phyloP scores from a whole-genome alignment of 495 filamentous ascomycete species.

The Xylaria cubensis region DNA sequence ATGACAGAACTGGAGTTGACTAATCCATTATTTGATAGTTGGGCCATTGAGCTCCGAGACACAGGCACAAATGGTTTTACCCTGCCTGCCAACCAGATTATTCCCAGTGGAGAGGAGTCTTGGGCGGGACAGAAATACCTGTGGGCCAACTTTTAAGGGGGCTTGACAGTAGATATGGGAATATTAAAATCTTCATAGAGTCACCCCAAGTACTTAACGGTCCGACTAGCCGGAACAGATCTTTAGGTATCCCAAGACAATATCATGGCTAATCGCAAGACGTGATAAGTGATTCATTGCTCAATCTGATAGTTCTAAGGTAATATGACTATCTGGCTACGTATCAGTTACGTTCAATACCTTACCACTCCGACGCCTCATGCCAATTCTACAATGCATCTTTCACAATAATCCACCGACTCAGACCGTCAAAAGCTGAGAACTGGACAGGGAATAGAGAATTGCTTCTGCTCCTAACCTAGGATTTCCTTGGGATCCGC shows the following conservation, averaged over 20 bases:
- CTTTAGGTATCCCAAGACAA: neutral
- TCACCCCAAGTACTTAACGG: neutral
- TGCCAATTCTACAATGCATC: neutral
- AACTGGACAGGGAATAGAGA: neutral
- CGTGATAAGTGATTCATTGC: neutral
- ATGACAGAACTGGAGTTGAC: neutral
- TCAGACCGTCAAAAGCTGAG: neutral
- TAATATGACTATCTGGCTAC: neutral
- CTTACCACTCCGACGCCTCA: neutral
- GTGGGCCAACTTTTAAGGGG: conserved; percentile 51
- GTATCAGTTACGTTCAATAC: neutral
- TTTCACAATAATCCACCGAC: neutral
- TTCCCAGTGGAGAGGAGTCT: conserved; percentile 56
- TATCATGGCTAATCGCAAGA: neutral
- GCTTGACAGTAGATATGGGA: neutral
- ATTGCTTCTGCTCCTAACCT: neutral
- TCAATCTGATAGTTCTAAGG: neutral
- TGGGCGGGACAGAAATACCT: conserved; percentile 63
- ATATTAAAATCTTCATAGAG: neutral
- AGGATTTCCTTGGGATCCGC: conserved; percentile 7
- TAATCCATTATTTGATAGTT: conserved; percentile 37
- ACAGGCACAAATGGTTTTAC: conserved; percentile 59
- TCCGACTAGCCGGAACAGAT: neutral
- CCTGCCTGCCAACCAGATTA: conserved; percentile 62
- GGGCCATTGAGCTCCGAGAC: conserved; percentile 61